These are phyloP conservation scores for Umbelopsis sp. DNA, from an alignment of 192 early-diverging fungal species.

Conservation along the genomic window DNA sequence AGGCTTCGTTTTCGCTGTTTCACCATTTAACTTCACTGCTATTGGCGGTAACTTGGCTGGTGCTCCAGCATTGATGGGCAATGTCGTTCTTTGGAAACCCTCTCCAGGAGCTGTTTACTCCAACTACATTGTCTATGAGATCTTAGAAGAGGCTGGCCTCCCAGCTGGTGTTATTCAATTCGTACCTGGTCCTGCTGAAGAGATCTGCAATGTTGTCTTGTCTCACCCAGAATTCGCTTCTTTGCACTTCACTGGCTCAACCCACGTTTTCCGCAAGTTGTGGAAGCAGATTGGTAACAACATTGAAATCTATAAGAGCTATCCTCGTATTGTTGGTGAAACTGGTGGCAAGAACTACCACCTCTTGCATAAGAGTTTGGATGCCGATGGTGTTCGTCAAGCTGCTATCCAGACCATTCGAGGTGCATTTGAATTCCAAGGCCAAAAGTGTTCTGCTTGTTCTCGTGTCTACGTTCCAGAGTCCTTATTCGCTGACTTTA, in stretches of 20 bases:
- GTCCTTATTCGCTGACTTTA: slow-evolving; percentile 78
- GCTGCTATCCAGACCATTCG: slow-evolving; percentile 92
- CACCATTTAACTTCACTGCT: slow-evolving; percentile 99
- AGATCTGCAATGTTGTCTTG: slow-evolving; percentile 80
- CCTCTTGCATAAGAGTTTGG: slow-evolving; percentile 71
- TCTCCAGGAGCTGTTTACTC: slow-evolving; percentile 84
- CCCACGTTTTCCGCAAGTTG: slow-evolving; percentile 89
- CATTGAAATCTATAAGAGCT: slow-evolving; percentile 87
- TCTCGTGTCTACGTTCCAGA: slow-evolving; percentile 91
- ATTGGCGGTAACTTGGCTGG: slow-evolving; percentile 94
- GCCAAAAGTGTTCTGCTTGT: slow-evolving; percentile 98
- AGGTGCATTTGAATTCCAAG: slow-evolving; percentile 94
- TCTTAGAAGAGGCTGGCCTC: slow-evolving; percentile 93
- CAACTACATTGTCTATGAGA: slow-evolving; percentile 89
- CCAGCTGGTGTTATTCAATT: slow-evolving; percentile 98
- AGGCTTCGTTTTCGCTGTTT: slow-evolving; percentile 97
- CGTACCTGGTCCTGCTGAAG: slow-evolving; percentile 85
- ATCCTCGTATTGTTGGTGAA: slow-evolving; percentile 97
- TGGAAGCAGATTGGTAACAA: slow-evolving; percentile 92
- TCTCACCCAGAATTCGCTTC: slow-evolving; percentile 91
- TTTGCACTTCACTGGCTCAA: slow-evolving; percentile 96
- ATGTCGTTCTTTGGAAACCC: slow-evolving; percentile 98
- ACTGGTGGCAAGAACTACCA: slow-evolving; percentile 99
- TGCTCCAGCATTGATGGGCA: slow-evolving; percentile 97
- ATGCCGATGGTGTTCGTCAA: slow-evolving; percentile 69